Evolutionary conservation across 208 protist genomes (phyloP).

Genomic region (Lotmaria passim): DNA sequence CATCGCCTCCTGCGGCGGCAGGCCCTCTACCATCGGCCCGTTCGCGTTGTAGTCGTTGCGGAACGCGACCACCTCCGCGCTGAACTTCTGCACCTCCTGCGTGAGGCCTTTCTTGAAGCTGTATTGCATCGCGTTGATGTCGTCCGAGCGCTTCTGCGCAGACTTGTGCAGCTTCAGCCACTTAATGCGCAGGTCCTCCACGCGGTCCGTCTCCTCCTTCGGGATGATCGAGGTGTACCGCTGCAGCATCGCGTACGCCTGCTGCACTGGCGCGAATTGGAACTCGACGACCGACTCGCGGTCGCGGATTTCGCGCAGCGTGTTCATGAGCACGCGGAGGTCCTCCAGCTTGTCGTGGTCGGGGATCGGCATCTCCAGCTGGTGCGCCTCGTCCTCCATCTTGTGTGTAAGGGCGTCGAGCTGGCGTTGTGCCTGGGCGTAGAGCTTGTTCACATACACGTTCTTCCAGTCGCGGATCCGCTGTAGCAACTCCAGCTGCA

Average conservation of each 20-base stretch:
- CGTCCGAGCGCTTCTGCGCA: slow-evolving; percentile 79
- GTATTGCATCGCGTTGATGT: slow-evolving; percentile 93
- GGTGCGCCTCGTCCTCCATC: slow-evolving; percentile 93
- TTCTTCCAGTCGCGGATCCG: slow-evolving; percentile 95
- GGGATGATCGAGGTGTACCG: slow-evolving; percentile 91
- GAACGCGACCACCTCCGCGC: slow-evolving; percentile 92
- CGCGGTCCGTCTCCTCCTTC: slow-evolving; percentile 96
- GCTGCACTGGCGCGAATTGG: slow-evolving; percentile 93
- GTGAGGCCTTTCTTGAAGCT: slow-evolving; percentile 95
- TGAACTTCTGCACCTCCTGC: slow-evolving; percentile 94
- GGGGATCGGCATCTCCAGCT: slow-evolving; percentile 90
- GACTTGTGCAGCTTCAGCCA: slow-evolving; percentile 92
- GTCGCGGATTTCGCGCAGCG: slow-evolving; percentile 91
- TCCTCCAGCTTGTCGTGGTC: slow-evolving; percentile 95
- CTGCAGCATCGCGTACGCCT: slow-evolving; percentile 93
- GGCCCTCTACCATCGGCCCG: slow-evolving; percentile 95
- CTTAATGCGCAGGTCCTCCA: slow-evolving; percentile 93
- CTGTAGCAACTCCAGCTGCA: slow-evolving; percentile 93
- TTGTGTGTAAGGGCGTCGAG: slow-evolving; percentile 91
- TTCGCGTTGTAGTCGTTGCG: slow-evolving; percentile 95
- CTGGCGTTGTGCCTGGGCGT: slow-evolving; percentile 88
- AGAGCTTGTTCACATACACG: slow-evolving; percentile 94
- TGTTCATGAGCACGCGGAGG: slow-evolving; percentile 94
- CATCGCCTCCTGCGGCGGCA: slow-evolving; percentile 94
- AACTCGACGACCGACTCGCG: slow-evolving; percentile 94